Evolutionary conservation across 768 basidiomycete species (phyloP).

Genomic region (Suillus spraguei): DNA sequence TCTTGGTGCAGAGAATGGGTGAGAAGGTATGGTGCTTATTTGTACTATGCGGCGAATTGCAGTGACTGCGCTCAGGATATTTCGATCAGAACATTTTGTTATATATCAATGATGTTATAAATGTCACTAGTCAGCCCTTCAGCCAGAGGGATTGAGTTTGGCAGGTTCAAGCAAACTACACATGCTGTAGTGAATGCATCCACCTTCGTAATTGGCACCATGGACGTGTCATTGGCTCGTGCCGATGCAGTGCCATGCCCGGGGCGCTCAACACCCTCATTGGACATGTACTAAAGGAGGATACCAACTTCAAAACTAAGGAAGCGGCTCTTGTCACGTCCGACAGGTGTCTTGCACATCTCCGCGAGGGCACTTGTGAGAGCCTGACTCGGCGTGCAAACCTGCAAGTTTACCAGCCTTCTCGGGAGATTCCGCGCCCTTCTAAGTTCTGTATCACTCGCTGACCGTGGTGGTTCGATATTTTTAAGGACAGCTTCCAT

Average conservation of each 20-base stretch:
- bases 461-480: not conserved
- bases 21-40: not conserved
- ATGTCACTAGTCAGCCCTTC: not conserved
- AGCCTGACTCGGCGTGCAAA: slow-evolving; percentile 1
- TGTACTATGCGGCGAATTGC: not conserved
- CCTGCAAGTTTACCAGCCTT: slow-evolving; percentile 3
- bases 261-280: not conserved
- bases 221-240: not conserved
- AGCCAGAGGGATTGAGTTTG: not conserved
- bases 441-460: not conserved
- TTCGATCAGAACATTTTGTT: not conserved
- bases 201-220: not conserved
- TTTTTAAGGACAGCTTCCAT: not conserved
- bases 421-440: slow-evolving; percentile 1
- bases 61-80: not conserved
- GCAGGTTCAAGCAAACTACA: not conserved
- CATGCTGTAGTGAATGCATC: not conserved
- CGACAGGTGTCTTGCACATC: slow-evolving; percentile 1
- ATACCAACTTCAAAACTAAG: not conserved
- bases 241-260: not conserved
- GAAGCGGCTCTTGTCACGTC: not conserved
- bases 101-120: not conserved
- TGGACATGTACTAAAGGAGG: not conserved
- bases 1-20: not conserved
- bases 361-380: not conserved